phyloP scores from a whole-genome alignment of 1,139 yeast species.

The Entelexis sorbosivorans region DNA sequence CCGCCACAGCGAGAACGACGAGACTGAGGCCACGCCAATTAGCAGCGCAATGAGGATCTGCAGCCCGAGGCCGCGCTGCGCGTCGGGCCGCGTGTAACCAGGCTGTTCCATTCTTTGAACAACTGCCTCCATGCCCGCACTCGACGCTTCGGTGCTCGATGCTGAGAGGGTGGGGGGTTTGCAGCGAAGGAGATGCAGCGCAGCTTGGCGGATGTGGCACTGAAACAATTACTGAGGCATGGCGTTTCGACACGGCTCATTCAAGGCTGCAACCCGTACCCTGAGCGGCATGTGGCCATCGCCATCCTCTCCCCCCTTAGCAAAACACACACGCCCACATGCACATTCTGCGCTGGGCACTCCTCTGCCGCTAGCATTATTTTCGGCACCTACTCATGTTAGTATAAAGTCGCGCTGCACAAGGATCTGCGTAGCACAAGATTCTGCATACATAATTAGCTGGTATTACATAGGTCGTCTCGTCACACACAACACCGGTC shows the following conservation, averaged over 20 bases:
- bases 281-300: neutral
- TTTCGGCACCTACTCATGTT: too few species aligned
- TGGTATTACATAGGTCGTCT: neutral
- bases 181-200: too few species aligned
- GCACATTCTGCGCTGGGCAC: too few species aligned
- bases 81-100: conserved; percentile 20
- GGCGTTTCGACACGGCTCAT: neutral
- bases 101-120: conserved; percentile 15
- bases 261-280: neutral
- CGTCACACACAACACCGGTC: neutral
- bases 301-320: too few species aligned
- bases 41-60: conserved; percentile 43
- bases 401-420: too few species aligned
- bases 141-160: too few species aligned
- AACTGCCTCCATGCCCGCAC: neutral
- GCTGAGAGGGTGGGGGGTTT: too few species aligned
- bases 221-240: neutral
- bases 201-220: neutral
- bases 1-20: conserved; percentile 53
- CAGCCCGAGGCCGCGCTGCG: conserved; percentile 28
- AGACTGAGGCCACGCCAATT: conserved; percentile 53
- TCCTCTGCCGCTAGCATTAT: too few species aligned
- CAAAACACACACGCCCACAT: too few species aligned
- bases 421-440: too few species aligned
- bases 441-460: too few species aligned